Evolutionary conservation across 1,284 basidiomycete genomes (phyloP), one percentile per base, ranked within the genome.

Genomic region (Boletus subluridellus): DNA sequence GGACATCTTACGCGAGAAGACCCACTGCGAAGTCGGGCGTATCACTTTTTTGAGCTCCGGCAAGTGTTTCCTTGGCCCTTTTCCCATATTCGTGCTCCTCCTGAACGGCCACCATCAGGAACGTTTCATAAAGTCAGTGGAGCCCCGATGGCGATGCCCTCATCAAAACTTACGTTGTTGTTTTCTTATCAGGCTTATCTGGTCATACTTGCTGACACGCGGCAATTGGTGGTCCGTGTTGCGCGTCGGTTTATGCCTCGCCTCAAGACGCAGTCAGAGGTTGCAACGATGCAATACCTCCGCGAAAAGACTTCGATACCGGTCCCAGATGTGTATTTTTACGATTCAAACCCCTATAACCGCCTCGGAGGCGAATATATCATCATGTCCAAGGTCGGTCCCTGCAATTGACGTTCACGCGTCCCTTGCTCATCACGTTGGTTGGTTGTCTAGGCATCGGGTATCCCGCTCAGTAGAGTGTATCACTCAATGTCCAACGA

Each of bases 191-290:
- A 89, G 88, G 90, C 88, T 35, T 92, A 90, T 75, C 80, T 89
- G 4, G 76, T 92, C 58, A 86, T 83, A 5, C 79, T 92, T n/a
- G 76, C 72, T 30, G 81, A 87, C 65, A 75, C 78, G 17, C 77
- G 79, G 54, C 79, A 87, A 58, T 70, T 92, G 30, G 84, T 92
- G 11, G 87, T 86, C 5, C 82, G 89, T 41, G 87, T 92, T 28
- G 90, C 90, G 4, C 85, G 89, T 51, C 82, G 87, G 14, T 91
- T 88, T 72, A 90, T 92, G 88, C 87, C 89, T 2, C 81, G 86
- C 37, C 78, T 90, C 63, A 92, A 92, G 77, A 90, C 87, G 5
- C 86, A 89, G 70, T 90, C 89, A 0, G 90, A 92, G 69, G 86
- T 91, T 17, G 90, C 90, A 3, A 92, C 90, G 0, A 84, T 92